These are phyloP conservation scores for Piedraia hortae DNA, from an alignment of 2,329 filamentous ascomycete species.

Conservation along the genomic window DNA sequence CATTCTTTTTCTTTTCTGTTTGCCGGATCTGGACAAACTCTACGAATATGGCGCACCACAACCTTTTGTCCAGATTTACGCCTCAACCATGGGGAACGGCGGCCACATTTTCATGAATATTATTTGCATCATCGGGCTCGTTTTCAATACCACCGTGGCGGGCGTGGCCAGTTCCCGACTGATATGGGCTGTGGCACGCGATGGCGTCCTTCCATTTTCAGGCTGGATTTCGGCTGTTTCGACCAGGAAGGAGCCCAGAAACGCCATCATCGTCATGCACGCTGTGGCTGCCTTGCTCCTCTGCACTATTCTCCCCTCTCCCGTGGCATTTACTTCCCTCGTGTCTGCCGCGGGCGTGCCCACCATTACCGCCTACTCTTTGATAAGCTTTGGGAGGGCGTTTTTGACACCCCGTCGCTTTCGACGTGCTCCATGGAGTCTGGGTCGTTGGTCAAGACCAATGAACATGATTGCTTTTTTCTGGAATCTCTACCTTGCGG, in stretches of 20 bases:
- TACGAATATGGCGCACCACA: constrained; percentile 28
- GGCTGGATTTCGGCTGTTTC: constrained; percentile 28
- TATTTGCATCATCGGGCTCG: constrained; percentile 22
- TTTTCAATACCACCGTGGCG: constrained; percentile 31
- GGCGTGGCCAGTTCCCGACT: constrained; percentile 31
- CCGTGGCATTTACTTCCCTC: constrained; percentile 15
- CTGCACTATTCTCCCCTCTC: constrained; percentile 30
- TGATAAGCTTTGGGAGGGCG: constrained; percentile 14
- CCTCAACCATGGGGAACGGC: constrained; percentile 25
- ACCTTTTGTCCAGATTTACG: constrained; percentile 31
- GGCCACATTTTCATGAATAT: constrained; percentile 34
- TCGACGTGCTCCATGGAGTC: constrained; percentile 13
- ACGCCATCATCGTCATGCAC: constrained; percentile 32
- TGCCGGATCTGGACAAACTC: constrained; percentile 25
- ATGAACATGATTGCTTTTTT: constrained; percentile 13
- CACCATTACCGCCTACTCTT: constrained; percentile 14
- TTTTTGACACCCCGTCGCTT: constrained; percentile 14
- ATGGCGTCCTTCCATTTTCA: constrained; percentile 32
- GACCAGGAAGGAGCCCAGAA: constrained; percentile 27
- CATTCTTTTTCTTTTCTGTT: constrained; percentile 31
- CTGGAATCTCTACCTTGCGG: constrained; percentile 15
- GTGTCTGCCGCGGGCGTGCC: constrained; percentile 16
- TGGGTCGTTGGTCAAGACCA: constrained; percentile 13
- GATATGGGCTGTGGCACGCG: constrained; percentile 33
- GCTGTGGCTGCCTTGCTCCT: constrained; percentile 25